Evolutionary conservation across 2,329 filamentous ascomycete genomes (phyloP), one percentile per base, ranked within the genome.

Genomic region (Fusarium siculi): DNA sequence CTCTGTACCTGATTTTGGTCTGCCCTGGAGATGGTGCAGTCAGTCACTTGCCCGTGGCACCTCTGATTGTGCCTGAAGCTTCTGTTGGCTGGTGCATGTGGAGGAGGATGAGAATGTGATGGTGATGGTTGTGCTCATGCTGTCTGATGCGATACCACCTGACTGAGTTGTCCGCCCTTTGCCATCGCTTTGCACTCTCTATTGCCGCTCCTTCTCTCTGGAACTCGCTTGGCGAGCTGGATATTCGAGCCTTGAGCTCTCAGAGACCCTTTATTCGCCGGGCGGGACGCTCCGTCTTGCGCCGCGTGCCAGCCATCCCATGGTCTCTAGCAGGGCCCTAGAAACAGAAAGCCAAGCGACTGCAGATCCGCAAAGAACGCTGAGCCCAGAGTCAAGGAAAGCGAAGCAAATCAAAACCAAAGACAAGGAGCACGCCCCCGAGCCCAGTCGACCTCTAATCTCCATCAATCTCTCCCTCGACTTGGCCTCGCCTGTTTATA

Each of bases 291-390:
- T 74, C 72, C 68, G 72, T 50, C n/a, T 67, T 63, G 66, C 72
- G 72, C 72, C 72, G 72, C 71, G 72, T 74, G 72, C 72, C 68
- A 74, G 68, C 65, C 72, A 73, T 74, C 70, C 60, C 67, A 72
- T 74, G 56, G 68, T 58, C 54, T 54, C 52, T 64, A 39, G 70
- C 55, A 54, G 56, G 64, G 67, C 46, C 56, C 55, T 42, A 58
- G 54, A 65, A 69, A 60, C 37, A 73, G 65, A 63, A 70, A 61
- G 68, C 67, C 72, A 67, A 70, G 71, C 58, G 67, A 74, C 47
- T 60, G 71, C 65, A 73, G 72, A 70, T 74, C 72, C 57, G 63
- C 62, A 74, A 60, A 61, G 66, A 74, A 73, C 66, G 49, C 62
- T 68, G 66, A 57, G 55, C 65, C 54, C 63, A 67, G 63, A 73